Evolutionary conservation across 2,329 filamentous ascomycete genomes (phyloP), one percentile per base, ranked within the genome.

Genomic region (Fragosphaeria purpurea): DNA sequence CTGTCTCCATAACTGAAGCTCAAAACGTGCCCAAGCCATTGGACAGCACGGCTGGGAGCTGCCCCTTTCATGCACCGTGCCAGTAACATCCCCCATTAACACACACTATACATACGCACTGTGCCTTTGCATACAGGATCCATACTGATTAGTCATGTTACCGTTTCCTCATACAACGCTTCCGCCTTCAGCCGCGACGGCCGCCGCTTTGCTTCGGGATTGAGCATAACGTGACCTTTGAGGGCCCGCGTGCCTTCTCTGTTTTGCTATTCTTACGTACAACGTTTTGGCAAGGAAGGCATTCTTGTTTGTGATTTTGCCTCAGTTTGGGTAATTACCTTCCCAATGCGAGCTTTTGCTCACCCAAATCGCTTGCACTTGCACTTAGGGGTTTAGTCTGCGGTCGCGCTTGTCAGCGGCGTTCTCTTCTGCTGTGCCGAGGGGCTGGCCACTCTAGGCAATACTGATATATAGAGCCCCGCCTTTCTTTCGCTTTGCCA

Each of bases 321-420:
- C 33, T 46, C 40, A 9, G 30, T 8, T 31, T 11, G 33, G 13
- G 37, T 8, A 41, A 33, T 37, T 44, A n/a, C 43, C 38, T 46
- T 22, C 22, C 22, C 22, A 2, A 22, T 22, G 46, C 22, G 39
- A 33, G 39, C 32, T 7, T 30, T 43, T 38, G 31, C 50, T 44
- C 50, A 44, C 48, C 49, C 47, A 31, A 34, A 37, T 48, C 70
- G 70, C 66, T 64, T 69, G 64, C 63, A 76, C 72, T 72, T 77
- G 74, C 74, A 74, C 74, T 76, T 77, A 76, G 71, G 71, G 74
- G 74, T 71, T 71, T 76, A 76, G 73, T 41, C 9, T 12, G n/a
- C 42, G 10, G 37, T 42, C 35, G 32, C 10, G 11, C 45, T 47
- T 40, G 41, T 30, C 41, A 22, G 41, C 32, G 30, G 42, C 38